These are phyloP conservation scores for Spinacia oleracea DNA, from an alignment of 179 eudicot species.

Conservation along the genomic window DNA sequence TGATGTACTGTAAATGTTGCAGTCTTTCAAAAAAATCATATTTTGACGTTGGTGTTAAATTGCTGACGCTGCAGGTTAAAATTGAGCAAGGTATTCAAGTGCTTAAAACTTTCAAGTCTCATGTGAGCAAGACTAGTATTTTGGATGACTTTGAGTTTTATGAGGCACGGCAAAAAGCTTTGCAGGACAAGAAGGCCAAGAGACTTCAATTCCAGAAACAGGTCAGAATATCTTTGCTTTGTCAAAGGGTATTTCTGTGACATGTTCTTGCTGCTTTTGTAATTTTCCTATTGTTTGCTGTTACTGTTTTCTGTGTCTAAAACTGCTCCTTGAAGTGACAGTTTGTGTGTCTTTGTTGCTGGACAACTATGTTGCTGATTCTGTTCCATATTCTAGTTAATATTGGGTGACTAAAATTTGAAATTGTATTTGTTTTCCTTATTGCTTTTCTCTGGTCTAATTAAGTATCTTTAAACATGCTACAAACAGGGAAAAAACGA, in stretches of 20 bases:
- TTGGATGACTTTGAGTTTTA: constrained; percentile 89
- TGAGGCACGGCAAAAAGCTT: constrained; percentile 70
- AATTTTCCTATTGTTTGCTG: neutral
- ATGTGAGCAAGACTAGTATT: constrained; percentile 68
- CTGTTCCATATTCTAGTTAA: neutral
- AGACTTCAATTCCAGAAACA: constrained; percentile 70
- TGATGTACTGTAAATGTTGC: neutral
- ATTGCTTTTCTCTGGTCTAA: neutral
- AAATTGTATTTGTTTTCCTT: neutral
- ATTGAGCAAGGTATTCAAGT: constrained; percentile 79
- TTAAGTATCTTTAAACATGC: neutral
- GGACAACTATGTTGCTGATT: neutral
- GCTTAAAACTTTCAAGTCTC: constrained; percentile 69
- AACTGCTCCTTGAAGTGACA: neutral
- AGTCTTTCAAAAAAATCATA: too few species aligned
- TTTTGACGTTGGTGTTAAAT: constrained; percentile 8
- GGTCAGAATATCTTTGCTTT: constrained; percentile 28
- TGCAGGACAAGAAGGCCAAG: constrained; percentile 87
- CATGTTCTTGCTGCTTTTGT: neutral
- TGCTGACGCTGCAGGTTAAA: constrained; percentile 56
- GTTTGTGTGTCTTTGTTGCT: neutral
- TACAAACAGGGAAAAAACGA: constrained; percentile 28
- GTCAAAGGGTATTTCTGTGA: neutral
- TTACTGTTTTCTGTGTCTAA: neutral
- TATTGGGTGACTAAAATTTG: neutral